Conservation (phyloP, 2,329 filamentous ascomycete species). For the Allantophomopsis cytisporea region DNA sequence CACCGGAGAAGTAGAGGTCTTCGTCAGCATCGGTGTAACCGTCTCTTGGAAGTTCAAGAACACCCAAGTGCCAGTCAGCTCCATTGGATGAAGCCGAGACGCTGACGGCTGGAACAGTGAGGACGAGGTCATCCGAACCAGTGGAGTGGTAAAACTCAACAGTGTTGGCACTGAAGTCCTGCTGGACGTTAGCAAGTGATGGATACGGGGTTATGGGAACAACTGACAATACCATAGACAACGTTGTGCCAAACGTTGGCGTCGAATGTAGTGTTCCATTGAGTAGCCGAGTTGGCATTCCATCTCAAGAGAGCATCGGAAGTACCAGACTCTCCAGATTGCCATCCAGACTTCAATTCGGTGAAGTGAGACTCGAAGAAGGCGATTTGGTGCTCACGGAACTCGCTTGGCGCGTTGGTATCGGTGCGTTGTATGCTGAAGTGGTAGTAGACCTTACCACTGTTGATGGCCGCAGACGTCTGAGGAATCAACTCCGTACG, state of each 20-base stretch:
- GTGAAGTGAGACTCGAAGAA: constrained; percentile 62
- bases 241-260: constrained; percentile 62
- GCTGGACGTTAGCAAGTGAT: constrained; percentile 2
- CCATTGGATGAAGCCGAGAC: constrained; percentile 51
- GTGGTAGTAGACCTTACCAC: constrained; percentile 56
- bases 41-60: constrained; percentile 46
- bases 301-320: constrained; percentile 45
- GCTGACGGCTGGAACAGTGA: constrained; percentile 45
- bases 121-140: constrained; percentile 38
- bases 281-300: constrained; percentile 42
- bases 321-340: constrained; percentile 30
- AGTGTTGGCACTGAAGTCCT: constrained; percentile 44
- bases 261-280: constrained; percentile 49
- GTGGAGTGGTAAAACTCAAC: constrained; percentile 62
- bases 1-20: constrained; percentile 60
- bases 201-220: constrained; percentile 5
- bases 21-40: constrained; percentile 40
- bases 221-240: constrained; percentile 49
- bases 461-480: constrained; percentile 48
- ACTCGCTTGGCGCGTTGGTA: constrained; percentile 44
- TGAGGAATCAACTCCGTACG: constrained; percentile 63
- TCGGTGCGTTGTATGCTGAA: constrained; percentile 49
- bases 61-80: constrained; percentile 60
- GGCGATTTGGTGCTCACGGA: constrained; percentile 52
- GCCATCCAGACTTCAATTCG: constrained; percentile 57